Conservation (phyloP, 2,329 filamentous ascomycete species). For the Aspergillus oerlinghausenensis region DNA sequence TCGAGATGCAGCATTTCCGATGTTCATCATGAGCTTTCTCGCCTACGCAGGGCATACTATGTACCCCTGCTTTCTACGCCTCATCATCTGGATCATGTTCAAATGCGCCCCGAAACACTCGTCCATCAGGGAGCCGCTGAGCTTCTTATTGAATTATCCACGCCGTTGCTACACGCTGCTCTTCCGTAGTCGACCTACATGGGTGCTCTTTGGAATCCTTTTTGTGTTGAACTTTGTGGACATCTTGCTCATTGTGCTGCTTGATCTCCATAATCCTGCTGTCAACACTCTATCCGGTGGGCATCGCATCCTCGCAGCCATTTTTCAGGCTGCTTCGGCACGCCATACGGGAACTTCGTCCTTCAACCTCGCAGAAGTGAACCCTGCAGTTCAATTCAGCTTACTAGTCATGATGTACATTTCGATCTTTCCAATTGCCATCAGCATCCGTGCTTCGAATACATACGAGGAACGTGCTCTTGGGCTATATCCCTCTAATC, state of each 20-base stretch:
- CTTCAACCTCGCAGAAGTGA: constrained; percentile 49
- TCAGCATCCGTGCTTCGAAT: constrained; percentile 72
- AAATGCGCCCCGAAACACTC: constrained; percentile 41
- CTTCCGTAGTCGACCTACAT: constrained; percentile 57
- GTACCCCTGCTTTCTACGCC: constrained; percentile 54
- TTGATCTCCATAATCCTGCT: constrained; percentile 50
- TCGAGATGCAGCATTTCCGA: constrained; percentile 39
- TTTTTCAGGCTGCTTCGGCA: constrained; percentile 54
- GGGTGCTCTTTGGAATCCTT: constrained; percentile 51
- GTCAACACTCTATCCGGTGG: constrained; percentile 40
- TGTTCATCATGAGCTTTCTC: constrained; percentile 38
- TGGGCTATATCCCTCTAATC: constrained; percentile 48
- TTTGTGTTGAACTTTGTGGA: constrained; percentile 52
- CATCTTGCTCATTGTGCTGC: constrained; percentile 50
- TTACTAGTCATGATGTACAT: constrained; percentile 96
- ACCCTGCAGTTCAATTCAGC: constrained; percentile 54
- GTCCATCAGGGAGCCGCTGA: constrained; percentile 37
- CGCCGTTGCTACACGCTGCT: constrained; percentile 60
- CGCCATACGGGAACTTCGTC: constrained; percentile 48
- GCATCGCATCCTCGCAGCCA: constrained; percentile 50
- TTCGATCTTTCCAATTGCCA: constrained; percentile 89
- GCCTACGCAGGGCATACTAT: constrained; percentile 38
- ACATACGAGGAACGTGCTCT: constrained; percentile 65
- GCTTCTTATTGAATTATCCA: constrained; percentile 60
- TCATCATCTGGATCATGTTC: constrained; percentile 55